A percentile compares a stretch with the other conserved stretches of the same genome.
Conservation (phyloP, 805 yeast species). For the Starmerella ratchasimensis region DNA sequence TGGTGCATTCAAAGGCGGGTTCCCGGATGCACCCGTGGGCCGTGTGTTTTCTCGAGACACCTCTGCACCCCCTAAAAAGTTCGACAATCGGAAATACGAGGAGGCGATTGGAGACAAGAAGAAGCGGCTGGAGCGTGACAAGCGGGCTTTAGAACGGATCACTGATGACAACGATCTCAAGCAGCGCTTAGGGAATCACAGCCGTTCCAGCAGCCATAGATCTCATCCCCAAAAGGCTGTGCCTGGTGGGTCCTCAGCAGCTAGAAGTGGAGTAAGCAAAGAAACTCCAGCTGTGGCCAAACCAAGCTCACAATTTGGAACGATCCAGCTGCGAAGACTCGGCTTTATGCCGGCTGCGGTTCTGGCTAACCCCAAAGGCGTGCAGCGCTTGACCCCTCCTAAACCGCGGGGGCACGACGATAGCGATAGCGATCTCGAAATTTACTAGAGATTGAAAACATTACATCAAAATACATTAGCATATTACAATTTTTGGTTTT, state of each 20-base stretch:
- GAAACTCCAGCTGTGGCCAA: background rate
- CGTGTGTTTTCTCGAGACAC: slow-evolving; percentile 8
- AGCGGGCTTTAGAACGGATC: slow-evolving; percentile 21
- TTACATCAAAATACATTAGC: background rate
- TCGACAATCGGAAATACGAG: slow-evolving; percentile 37
- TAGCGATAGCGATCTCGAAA: slow-evolving; percentile 18
- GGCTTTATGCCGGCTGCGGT: slow-evolving; percentile 2
- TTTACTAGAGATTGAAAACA: background rate
- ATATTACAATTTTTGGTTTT: background rate
- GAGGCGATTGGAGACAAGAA: slow-evolving; percentile 26
- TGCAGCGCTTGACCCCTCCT: no score
- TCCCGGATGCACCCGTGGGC: slow-evolving; percentile 15
- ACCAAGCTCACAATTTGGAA: background rate
- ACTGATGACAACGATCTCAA: slow-evolving; percentile 19
- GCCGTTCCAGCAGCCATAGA: background rate
- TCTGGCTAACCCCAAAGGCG: background rate
- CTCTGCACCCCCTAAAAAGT: slow-evolving; percentile 13
- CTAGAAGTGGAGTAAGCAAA: background rate
- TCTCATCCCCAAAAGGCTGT: background rate
- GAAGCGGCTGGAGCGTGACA: slow-evolving; percentile 22
- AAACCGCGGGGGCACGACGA: no score
- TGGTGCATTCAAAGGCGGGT: slow-evolving; percentile 26
- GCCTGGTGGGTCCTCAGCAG: background rate
- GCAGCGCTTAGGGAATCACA: background rate
- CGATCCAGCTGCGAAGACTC: slow-evolving; percentile 3